Evolutionary conservation across 2,329 filamentous ascomycete species (phyloP).

Genomic region (Hortaea sp.): DNA sequence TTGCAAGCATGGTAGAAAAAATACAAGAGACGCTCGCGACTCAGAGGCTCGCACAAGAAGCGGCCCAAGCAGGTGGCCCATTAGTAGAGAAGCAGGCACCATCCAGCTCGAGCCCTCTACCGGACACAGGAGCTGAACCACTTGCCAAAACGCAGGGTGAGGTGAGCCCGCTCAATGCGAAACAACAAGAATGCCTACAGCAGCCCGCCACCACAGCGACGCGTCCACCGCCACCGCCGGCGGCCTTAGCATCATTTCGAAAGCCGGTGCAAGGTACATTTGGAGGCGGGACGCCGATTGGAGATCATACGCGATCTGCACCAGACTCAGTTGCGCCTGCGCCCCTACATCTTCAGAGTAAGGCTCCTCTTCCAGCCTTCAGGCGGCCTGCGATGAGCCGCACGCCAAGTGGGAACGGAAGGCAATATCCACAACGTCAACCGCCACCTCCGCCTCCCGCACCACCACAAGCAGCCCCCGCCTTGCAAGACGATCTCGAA

Average conservation of each 20-base stretch:
- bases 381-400: slow-evolving; percentile 21
- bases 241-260: not conserved
- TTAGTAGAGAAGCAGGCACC: slow-evolving; percentile 21
- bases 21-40: slow-evolving; percentile 36
- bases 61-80: not conserved
- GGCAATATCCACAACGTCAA: slow-evolving; percentile 6
- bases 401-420: slow-evolving; percentile 8
- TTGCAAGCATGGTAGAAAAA: slow-evolving; percentile 31
- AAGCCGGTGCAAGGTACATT: not conserved
- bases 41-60: slow-evolving; percentile 16
- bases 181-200: slow-evolving; percentile 2
- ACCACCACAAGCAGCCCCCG: slow-evolving; percentile 1
- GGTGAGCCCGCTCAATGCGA: slow-evolving; percentile 12
- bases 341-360: slow-evolving; percentile 21
- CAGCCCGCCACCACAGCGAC: not conserved
- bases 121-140: slow-evolving; percentile 7
- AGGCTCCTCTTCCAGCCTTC: slow-evolving; percentile 23
- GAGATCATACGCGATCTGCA: not conserved
- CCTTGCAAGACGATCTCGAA: slow-evolving; percentile 19
- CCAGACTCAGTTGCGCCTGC: slow-evolving; percentile 6
- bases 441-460: slow-evolving; percentile 3
- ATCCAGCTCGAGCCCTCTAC: slow-evolving; percentile 39
- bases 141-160: slow-evolving; percentile 16
- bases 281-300: too few relatives aligned
- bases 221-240: slow-evolving; percentile 1